phyloP scores from a whole-genome alignment of 2,329 filamentous ascomycete genomes.

The Chrysosporium keratinophilum region DNA sequence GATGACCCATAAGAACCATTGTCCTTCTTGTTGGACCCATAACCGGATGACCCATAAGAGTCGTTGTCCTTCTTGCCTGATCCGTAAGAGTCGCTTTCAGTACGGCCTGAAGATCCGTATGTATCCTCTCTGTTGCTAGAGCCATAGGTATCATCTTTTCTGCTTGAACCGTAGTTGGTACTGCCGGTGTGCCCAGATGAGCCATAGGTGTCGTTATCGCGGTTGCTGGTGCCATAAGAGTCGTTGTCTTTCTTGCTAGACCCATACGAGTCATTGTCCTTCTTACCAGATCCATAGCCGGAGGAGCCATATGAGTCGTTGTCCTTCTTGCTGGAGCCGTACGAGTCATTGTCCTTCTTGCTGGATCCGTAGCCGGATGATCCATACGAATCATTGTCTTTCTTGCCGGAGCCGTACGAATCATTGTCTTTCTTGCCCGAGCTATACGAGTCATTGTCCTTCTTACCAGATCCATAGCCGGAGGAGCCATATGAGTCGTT shows the following conservation, averaged over 20 bases:
- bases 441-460: too few species aligned
- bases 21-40: neutral
- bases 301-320: slow-evolving; percentile 5
- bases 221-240: slow-evolving; percentile 5
- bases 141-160: slow-evolving; percentile 3
- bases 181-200: neutral
- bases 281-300: neutral
- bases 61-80: neutral
- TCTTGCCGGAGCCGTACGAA: slow-evolving; percentile 5
- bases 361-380: slow-evolving; percentile 1
- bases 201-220: slow-evolving; percentile 4
- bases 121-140: slow-evolving; percentile 3
- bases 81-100: neutral
- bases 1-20: slow-evolving; percentile 5
- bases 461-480: neutral
- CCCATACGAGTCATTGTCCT: slow-evolving; percentile 1
- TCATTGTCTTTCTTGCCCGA: neutral
- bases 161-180: neutral
- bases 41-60: slow-evolving; percentile 3
- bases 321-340: too few species aligned
- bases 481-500: slow-evolving; percentile 9
- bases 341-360: slow-evolving; percentile 5
- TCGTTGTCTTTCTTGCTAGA: slow-evolving; percentile 1
- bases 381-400: slow-evolving; percentile 4
- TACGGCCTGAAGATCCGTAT: slow-evolving; percentile 5